phyloP scores from a whole-genome alignment of 2,329 filamentous ascomycete species.

The Sclerotinia subarctica region DNA sequence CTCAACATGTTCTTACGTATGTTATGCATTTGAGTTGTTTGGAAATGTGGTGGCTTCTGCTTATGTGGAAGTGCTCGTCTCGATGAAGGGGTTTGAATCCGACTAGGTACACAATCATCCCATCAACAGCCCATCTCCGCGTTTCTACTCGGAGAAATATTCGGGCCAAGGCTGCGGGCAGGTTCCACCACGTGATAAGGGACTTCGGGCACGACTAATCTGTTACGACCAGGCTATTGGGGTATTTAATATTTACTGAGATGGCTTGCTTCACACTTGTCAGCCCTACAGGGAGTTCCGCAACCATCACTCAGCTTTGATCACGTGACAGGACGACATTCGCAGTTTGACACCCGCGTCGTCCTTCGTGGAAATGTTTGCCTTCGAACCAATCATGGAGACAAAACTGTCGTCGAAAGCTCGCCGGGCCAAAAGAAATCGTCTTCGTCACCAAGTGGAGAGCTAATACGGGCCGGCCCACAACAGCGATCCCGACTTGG shows the following conservation, averaged over 20 bases:
- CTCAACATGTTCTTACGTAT: not conserved
- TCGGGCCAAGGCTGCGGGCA: not conserved
- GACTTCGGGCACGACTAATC: accelerated
- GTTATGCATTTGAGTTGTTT: not conserved
- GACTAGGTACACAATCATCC: too few species aligned
- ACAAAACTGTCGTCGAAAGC: not conserved
- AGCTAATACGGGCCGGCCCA: not conserved
- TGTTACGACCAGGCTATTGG: not conserved
- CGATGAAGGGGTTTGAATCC: not conserved
- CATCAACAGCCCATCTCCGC: too few species aligned
- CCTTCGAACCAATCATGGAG: not conserved
- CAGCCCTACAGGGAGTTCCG: not conserved
- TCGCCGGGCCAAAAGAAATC: not conserved
- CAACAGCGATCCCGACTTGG: conserved; percentile 6
- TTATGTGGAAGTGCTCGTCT: not conserved
- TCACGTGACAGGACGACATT: not conserved
- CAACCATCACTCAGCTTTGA: accelerated
- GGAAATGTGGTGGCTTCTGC: not conserved
- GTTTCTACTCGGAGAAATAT: not conserved
- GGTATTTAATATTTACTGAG: not conserved
- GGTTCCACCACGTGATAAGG: not conserved
- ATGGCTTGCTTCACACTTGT: not conserved
- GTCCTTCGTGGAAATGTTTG: not conserved
- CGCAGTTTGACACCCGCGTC: too few species aligned
- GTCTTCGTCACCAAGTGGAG: conserved; percentile 9